A percentile compares a stretch with the other conserved stretches of the same genome.
phyloP scores from a whole-genome alignment of 371 early-diverging fungal species.

The Gilbertella persicaria region DNA sequence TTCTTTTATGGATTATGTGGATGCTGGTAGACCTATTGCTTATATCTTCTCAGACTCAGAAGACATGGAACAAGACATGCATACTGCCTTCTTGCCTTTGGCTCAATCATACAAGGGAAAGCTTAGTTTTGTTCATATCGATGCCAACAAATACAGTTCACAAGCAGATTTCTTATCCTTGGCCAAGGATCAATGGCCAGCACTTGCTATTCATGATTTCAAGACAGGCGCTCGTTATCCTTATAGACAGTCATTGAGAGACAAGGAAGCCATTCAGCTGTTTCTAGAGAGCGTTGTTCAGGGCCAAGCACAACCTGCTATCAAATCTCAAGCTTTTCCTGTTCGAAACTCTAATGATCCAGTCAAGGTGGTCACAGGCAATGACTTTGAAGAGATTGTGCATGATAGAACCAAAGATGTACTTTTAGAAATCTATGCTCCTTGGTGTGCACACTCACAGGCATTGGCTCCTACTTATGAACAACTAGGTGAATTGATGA shows the following conservation, averaged over 20 bases:
- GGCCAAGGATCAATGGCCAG: conserved; percentile 74
- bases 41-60: conserved; percentile 74
- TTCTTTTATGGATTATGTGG: conserved; percentile 77
- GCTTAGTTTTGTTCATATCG: conserved; percentile 78
- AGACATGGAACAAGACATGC: conserved; percentile 54
- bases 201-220: conserved; percentile 79
- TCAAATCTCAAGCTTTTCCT: conserved; percentile 79
- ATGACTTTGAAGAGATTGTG: conserved; percentile 72
- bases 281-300: conserved; percentile 61
- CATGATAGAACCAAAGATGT: conserved; percentile 81
- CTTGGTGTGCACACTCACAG: conserved; percentile 89
- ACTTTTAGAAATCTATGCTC: conserved; percentile 67
- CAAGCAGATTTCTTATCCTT: conserved; percentile 81
- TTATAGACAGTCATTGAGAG: conserved; percentile 60
- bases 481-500: conserved; percentile 56
- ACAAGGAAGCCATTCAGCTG: conserved; percentile 40
- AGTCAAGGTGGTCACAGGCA: conserved; percentile 79
- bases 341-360: conserved; percentile 58
- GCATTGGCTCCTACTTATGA: conserved; percentile 75
- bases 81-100: conserved; percentile 54
- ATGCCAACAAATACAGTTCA: conserved; percentile 72
- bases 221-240: conserved; percentile 69
- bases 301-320: conserved; percentile 64
- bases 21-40: conserved; percentile 77
- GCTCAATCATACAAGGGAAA: conserved; percentile 78